Evolutionary conservation across 2,329 filamentous ascomycete genomes (phyloP).

Genomic region (Neofusicoccum sp.): DNA sequence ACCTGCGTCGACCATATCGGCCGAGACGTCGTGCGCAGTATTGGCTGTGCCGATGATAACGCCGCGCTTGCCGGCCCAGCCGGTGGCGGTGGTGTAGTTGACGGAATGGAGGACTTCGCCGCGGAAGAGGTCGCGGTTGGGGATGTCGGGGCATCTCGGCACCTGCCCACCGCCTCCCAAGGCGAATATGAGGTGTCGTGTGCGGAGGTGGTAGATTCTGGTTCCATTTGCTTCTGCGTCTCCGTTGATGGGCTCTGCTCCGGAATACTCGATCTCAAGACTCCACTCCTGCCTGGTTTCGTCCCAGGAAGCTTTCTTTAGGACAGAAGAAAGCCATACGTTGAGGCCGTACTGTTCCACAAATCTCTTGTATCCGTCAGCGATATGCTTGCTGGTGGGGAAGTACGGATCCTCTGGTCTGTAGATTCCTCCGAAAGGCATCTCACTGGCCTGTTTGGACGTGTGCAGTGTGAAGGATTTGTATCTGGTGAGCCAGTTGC

Average conservation of each 20-base stretch:
- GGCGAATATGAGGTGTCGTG: conserved; percentile 33
- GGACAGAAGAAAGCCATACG: conserved; percentile 37
- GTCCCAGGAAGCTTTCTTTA: conserved; percentile 41
- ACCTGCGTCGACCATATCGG: conserved; percentile 46
- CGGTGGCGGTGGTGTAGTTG: conserved; percentile 32
- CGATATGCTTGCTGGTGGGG: conserved; percentile 34
- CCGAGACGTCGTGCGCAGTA: conserved; percentile 50
- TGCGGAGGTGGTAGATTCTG: conserved; percentile 22
- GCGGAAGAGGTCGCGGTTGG: conserved; percentile 29
- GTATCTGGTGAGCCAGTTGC: conserved; percentile 49
- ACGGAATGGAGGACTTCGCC: conserved; percentile 36
- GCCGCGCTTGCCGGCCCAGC: conserved; percentile 42
- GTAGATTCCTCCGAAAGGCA: conserved; percentile 38
- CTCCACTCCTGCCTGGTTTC: conserved; percentile 39
- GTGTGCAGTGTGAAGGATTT: conserved; percentile 44
- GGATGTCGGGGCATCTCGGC: conserved; percentile 24
- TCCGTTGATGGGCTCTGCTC: conserved; percentile 32
- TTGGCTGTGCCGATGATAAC: conserved; percentile 50
- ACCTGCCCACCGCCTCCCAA: conserved; percentile 31
- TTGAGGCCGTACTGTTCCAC: conserved; percentile 39
- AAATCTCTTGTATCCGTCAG: conserved; percentile 39
- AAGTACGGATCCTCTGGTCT: conserved; percentile 27
- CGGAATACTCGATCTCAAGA: conserved; percentile 30
- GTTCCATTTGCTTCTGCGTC: conserved; percentile 21
- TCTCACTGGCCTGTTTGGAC: conserved; percentile 39